Evolutionary conservation across 345 rosid genomes (phyloP), one percentile per base, ranked within the genome.

Genomic region (Hypericum androsaemum): DNA sequence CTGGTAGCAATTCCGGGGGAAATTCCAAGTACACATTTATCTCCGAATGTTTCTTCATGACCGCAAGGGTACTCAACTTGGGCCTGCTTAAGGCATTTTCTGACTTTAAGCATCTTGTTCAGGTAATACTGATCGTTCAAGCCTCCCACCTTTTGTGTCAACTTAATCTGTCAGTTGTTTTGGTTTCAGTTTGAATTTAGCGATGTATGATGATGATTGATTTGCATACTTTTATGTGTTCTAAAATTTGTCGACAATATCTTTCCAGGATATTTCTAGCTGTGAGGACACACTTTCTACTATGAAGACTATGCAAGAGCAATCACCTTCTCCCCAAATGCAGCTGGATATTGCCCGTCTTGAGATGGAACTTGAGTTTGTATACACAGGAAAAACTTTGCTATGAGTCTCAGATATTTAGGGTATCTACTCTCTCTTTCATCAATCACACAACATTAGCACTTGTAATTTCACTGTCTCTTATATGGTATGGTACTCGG

Each of bases 31-130:
- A 66, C 69, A 60, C 78, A 7, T 92, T 88, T 75, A 85, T 86
- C 45, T 85, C 89, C 69, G 97, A 94, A 78, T 81, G 95, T 76
- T 94, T 94, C 83, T 94, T 88, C 67, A 92, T 92, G 95, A 88
- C 97, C 45, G 95, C 95, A 54, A 77, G 97, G 83, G 97, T 79
- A 64, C 94, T 88, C 49, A 92, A 83, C 70, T 67, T 92, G 79
- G 97, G 99, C 65, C 81, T 92, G 55, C 47, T 94, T 60, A 94
- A 94, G 75, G 88, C 97, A 62, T 85, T 85, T 79, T 85, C 95
- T 5, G 99, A 92, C 77, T 92, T 83, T 59, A 92, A 88, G 81
- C 97, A 88, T 80, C 83, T 92, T 48, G 71, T 80, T 64, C 99
- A 92, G 99, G 99, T 88, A 77, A 52, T 60, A 49, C 4, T 22